phyloP scores from a whole-genome alignment of 1,139 yeast species.

The Saccharomyces pastorianus region DNA sequence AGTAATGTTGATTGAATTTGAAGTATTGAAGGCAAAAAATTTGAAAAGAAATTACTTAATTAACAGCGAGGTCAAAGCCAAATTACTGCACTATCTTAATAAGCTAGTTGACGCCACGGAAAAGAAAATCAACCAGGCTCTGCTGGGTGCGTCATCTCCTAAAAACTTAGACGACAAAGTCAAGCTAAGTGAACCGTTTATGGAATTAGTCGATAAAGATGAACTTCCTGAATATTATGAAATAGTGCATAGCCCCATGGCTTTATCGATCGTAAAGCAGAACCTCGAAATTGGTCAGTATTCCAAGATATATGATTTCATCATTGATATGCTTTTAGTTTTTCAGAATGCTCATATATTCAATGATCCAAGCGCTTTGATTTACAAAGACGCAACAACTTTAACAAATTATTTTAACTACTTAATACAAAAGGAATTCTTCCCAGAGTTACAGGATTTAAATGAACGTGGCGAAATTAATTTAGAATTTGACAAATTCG shows the following conservation, averaged over 20 bases:
- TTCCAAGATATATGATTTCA: slow-evolving; percentile 41
- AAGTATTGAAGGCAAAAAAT: slow-evolving; percentile 30
- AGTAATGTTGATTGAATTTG: slow-evolving; percentile 28
- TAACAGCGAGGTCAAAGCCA: slow-evolving; percentile 24
- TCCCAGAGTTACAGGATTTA: slow-evolving; percentile 25
- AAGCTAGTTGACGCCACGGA: slow-evolving; percentile 36
- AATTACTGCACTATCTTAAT: slow-evolving; percentile 28
- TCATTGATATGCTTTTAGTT: slow-evolving; percentile 42
- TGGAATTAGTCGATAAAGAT: slow-evolving; percentile 47
- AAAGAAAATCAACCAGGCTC: slow-evolving; percentile 30
- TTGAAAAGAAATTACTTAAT: slow-evolving; percentile 27
- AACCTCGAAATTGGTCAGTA: slow-evolving; percentile 40
- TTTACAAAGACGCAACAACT: slow-evolving; percentile 48
- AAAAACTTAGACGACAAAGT: slow-evolving; percentile 19
- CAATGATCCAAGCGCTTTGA: slow-evolving; percentile 48
- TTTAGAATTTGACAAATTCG: slow-evolving; percentile 26
- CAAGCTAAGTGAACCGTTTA: slow-evolving; percentile 46
- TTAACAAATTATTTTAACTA: slow-evolving; percentile 31
- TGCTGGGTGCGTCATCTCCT: slow-evolving; percentile 13
- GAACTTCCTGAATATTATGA: slow-evolving; percentile 54
- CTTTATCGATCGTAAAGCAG: slow-evolving; percentile 41
- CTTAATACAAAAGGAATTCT: slow-evolving; percentile 21
- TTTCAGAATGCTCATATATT: slow-evolving; percentile 52
- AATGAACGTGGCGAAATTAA: slow-evolving; percentile 29
- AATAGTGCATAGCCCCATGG: slow-evolving; percentile 48